Conservation (phyloP, 2,329 filamentous ascomycete species). For the Exophiala viscosa region DNA sequence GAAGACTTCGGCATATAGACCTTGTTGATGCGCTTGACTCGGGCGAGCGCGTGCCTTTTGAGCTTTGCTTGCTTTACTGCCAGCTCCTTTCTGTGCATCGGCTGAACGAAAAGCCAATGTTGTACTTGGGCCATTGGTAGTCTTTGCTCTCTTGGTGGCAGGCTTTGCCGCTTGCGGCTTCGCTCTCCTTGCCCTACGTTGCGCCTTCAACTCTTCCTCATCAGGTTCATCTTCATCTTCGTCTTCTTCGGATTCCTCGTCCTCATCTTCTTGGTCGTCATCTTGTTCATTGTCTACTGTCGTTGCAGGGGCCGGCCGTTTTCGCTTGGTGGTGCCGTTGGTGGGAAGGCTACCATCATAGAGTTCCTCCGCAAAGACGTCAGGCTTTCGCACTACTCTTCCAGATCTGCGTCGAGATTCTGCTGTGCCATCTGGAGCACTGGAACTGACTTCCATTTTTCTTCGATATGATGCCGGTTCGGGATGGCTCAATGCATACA, state of each 20-base stretch:
- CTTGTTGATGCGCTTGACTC: conserved; percentile 51
- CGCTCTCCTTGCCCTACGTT: conserved; percentile 36
- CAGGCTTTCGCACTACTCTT: conserved; percentile 41
- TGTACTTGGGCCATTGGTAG: conserved; percentile 43
- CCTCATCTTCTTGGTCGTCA: conserved; percentile 27
- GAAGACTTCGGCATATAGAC: conserved; percentile 62
- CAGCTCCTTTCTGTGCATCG: conserved; percentile 39
- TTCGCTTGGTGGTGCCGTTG: conserved; percentile 46
- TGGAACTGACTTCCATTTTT: conserved; percentile 21
- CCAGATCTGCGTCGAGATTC: conserved; percentile 42
- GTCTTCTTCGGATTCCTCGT: conserved; percentile 28
- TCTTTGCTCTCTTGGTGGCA: conserved; percentile 55
- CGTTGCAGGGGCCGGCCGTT: conserved; percentile 41
- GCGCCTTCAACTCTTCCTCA: conserved; percentile 49
- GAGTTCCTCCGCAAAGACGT: conserved; percentile 39
- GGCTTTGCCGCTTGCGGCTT: conserved; percentile 39
- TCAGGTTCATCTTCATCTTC: conserved; percentile 37
- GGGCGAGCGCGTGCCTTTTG: conserved; percentile 52
- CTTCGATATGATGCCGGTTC: too few species aligned
- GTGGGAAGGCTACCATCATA: conserved; percentile 31
- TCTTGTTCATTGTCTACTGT: conserved; percentile 31
- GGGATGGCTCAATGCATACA: background rate
- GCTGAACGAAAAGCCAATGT: conserved; percentile 55
- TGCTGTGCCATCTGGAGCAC: conserved; percentile 16
- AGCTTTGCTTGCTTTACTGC: conserved; percentile 38